A percentile compares a stretch with the other conserved stretches of the same genome.
Evolutionary conservation across 306 rosid genomes (phyloP).

Genomic region (Fagus sylvatica): DNA sequence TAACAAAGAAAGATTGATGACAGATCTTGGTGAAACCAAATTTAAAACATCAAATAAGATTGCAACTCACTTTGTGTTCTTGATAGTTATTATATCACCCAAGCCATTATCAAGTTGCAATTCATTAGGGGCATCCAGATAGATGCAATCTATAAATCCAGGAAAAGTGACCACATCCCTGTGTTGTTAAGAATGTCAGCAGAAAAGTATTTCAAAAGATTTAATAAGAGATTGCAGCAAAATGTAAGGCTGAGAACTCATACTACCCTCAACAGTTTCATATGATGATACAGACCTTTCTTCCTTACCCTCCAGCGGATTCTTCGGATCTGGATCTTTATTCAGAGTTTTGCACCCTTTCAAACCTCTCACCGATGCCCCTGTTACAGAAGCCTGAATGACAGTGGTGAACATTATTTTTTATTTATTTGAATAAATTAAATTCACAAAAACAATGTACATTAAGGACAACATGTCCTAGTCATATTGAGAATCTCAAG

Average conservation of each 20-base stretch:
- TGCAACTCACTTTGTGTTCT: slow-evolving; percentile 67
- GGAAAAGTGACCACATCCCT: slow-evolving; percentile 87
- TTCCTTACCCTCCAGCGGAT: slow-evolving; percentile 85
- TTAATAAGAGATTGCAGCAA: not conserved
- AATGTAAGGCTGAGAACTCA: not conserved
- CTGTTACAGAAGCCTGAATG: slow-evolving; percentile 73
- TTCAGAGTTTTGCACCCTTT: slow-evolving; percentile 80
- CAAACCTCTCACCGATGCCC: slow-evolving; percentile 79
- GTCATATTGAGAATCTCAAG: not conserved
- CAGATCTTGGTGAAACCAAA: slow-evolving; percentile 24
- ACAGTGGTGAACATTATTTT: slow-evolving; percentile 24
- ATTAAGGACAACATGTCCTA: not conserved
- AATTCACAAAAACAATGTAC: not conserved
- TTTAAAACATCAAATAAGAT: slow-evolving; percentile 12
- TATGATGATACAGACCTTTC: slow-evolving; percentile 56
- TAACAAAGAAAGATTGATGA: not conserved
- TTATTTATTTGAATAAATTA: slow-evolving; percentile 23
- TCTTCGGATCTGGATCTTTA: slow-evolving; percentile 85
- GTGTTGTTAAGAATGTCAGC: slow-evolving; percentile 30
- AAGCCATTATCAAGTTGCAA: slow-evolving; percentile 83
- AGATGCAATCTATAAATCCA: slow-evolving; percentile 91
- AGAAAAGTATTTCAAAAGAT: slow-evolving; percentile 3
- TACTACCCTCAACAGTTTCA: not conserved
- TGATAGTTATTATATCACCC: slow-evolving; percentile 75
- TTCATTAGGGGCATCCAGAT: slow-evolving; percentile 69